These are phyloP conservation scores for Ascochyta clinopodiicola DNA, from an alignment of 2,329 filamentous ascomycete genomes.

Conservation along the genomic window DNA sequence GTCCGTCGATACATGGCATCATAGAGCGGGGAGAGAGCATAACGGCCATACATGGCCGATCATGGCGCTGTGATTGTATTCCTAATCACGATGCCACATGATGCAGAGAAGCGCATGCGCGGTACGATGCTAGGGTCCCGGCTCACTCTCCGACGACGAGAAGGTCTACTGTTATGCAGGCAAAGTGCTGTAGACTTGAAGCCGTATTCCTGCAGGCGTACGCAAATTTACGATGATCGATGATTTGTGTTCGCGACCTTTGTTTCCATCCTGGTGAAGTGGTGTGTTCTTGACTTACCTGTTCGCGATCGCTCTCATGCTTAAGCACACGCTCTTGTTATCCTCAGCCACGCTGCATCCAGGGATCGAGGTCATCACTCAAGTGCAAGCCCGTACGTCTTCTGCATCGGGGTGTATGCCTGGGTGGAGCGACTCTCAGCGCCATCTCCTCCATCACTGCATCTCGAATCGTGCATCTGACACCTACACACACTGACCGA, in stretches of 20 bases:
- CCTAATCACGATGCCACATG: not conserved
- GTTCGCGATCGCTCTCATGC: too few species aligned
- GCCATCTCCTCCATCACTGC: too few species aligned
- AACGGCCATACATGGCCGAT: not conserved
- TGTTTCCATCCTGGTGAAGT: not conserved
- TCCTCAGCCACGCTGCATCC: too few species aligned
- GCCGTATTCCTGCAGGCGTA: not conserved
- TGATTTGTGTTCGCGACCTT: not conserved
- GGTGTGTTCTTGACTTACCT: too few species aligned
- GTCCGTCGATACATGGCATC: constrained; percentile 25
- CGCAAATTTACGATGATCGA: constrained; percentile 9
- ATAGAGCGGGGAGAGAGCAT: constrained; percentile 17
- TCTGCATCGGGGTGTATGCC: too few species aligned
- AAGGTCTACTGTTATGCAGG: constrained; percentile 2
- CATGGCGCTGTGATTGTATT: not conserved
- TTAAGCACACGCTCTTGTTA: too few species aligned
- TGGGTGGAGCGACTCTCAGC: too few species aligned
- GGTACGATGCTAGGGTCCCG: not conserved
- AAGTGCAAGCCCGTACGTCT: too few species aligned
- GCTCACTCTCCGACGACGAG: not conserved
- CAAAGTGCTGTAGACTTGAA: not conserved
- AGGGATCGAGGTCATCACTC: too few species aligned
- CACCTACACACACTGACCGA: too few species aligned
- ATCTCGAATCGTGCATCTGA: too few species aligned
- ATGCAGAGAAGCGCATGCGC: not conserved